phyloP scores from a whole-genome alignment of 2,329 filamentous ascomycete genomes.

The Aspergillus vadensis region DNA sequence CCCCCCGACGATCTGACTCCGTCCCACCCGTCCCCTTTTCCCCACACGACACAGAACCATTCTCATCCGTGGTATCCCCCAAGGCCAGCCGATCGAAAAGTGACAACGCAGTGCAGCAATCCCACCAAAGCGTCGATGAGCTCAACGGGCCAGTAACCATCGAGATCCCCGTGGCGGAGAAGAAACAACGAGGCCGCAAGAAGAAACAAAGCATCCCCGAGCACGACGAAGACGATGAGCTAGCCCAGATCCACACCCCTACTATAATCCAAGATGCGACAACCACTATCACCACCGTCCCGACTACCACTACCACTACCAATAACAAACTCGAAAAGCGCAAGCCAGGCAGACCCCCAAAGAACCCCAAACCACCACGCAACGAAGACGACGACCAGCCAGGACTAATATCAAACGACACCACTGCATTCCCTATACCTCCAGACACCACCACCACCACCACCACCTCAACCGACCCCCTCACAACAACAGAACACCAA shows the following conservation, averaged over 20 bases:
- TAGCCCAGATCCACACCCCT: slow-evolving; percentile 18
- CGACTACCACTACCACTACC: neutral
- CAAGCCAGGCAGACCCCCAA: slow-evolving; percentile 24
- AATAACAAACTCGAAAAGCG: slow-evolving; percentile 21
- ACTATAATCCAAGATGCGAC: neutral
- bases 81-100: slow-evolving; percentile 28
- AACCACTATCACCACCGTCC: neutral
- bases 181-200: slow-evolving; percentile 32
- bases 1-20: slow-evolving; percentile 28
- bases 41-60: slow-evolving; percentile 44
- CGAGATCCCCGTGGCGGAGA: slow-evolving; percentile 28
- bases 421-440: neutral
- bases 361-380: slow-evolving; percentile 10
- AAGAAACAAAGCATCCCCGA: slow-evolving; percentile 32
- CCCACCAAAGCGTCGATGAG: slow-evolving; percentile 30
- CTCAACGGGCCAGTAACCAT: slow-evolving; percentile 29
- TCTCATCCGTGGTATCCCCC: slow-evolving; percentile 38
- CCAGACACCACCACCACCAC: neutral
- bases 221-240: slow-evolving; percentile 34
- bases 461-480: neutral
- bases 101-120: slow-evolving; percentile 24
- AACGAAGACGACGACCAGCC: neutral
- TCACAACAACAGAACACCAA: neutral
- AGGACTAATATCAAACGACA: neutral
- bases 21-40: slow-evolving; percentile 32